Evolutionary conservation across 345 rosid species (phyloP), one percentile per base, ranked within the genome.

Genomic region (Dimocarpus longan): DNA sequence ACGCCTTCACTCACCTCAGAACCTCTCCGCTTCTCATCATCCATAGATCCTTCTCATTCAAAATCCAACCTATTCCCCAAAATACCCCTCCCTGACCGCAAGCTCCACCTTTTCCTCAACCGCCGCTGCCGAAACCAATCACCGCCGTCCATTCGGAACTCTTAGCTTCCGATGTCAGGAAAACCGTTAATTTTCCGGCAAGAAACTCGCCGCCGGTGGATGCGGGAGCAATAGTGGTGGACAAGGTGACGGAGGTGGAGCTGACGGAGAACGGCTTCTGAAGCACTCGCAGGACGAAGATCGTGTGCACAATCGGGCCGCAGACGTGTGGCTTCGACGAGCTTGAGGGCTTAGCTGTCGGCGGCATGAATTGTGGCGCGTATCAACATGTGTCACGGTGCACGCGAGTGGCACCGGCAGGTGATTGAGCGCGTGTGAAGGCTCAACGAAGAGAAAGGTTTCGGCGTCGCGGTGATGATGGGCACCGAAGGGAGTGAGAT

Each of bases 401-500:
- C 88, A 3, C 88, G 75, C 13, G 91, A 88, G 67, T 91, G 95
- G 92, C 93, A 91, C 73, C 79, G 89, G 15, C 48, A 78, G 60
- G 91, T 91, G 37, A 91, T 91, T 64, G 90, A 86, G 68, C 87
- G 87, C 39, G 93, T 91, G 63, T 77, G 90, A 80, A 80, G 81
- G 75, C 77, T 91, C 75, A 91, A 91, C 66, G 90, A 89, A 78
- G 91, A 91, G 86, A 89, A 87, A 81, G 93, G 91, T 0, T 89
- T 80, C 62, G 89, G 89, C 8, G 88, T 91, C 22, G 93, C 95
- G 37, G 78, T 91, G 54, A 91, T 91, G 93, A 91, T 89, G 93
- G 95, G 87, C 76, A 89, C 90, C 9, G 88, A 91, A 82, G 91
- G 95, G 26, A 91, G 93, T 50, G 93, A 88, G 88, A 91, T 91